phyloP scores from a whole-genome alignment of 2,329 filamentous ascomycete species.

The Alternaria dauci region DNA sequence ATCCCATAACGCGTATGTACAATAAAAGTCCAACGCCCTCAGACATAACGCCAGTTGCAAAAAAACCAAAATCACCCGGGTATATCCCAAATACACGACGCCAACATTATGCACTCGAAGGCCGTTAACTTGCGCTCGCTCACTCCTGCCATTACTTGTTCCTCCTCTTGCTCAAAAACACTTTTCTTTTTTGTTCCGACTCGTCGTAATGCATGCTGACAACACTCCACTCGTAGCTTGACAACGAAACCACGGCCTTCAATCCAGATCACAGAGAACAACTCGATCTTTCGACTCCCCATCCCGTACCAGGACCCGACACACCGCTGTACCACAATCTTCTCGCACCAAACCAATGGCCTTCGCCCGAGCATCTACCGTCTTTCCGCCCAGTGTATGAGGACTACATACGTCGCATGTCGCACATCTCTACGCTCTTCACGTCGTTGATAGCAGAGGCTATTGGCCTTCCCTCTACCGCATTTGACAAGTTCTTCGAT shows the following conservation, averaged over 20 bases:
- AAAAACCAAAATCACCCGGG: constrained; percentile 8
- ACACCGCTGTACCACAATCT: constrained; percentile 79
- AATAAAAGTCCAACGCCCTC: constrained; percentile 5
- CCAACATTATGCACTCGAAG: constrained; percentile 16
- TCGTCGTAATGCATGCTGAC: constrained; percentile 27
- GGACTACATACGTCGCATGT: constrained; percentile 81
- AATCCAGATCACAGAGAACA: constrained; percentile 83
- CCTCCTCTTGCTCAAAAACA: not conserved
- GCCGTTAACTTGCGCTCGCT: constrained; percentile 4
- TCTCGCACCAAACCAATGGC: constrained; percentile 82
- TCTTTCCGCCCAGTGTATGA: constrained; percentile 73
- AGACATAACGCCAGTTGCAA: constrained; percentile 2
- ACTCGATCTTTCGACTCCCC: constrained; percentile 84
- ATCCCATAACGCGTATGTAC: constrained; percentile 3
- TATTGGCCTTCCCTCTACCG: constrained; percentile 72
- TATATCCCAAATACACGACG: constrained; percentile 19
- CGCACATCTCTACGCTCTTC: constrained; percentile 74
- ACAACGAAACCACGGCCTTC: constrained; percentile 73
- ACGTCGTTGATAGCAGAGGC: constrained; percentile 84
- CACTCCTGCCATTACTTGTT: constrained; percentile 20
- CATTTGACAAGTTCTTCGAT: constrained; percentile 84
- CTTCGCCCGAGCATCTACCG: constrained; percentile 68
- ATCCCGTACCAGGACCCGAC: constrained; percentile 67
- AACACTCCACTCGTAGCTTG: constrained; percentile 49
- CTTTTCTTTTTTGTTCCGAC: constrained; percentile 9